Evolutionary conservation across 306 rosid genomes (phyloP).

Genomic region (Vachellia collinsii): DNA sequence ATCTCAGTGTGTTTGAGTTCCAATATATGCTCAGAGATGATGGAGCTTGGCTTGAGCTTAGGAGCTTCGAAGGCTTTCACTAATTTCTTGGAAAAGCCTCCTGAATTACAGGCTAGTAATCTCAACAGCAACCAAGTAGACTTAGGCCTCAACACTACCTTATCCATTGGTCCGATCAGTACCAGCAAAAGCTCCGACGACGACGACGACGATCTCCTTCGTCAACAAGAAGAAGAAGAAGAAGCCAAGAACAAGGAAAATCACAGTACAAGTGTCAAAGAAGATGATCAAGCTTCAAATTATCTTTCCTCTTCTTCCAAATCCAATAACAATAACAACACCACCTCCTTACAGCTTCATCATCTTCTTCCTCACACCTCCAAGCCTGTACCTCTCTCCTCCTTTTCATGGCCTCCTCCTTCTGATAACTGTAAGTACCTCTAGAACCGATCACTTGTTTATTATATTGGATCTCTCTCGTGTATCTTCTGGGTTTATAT

Average conservation of each 20-base stretch:
- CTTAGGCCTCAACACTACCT: conserved; percentile 67
- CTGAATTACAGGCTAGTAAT: neutral
- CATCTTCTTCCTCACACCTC: conserved; percentile 63
- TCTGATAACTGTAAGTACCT: conserved; percentile 40
- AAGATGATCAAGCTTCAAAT: neutral
- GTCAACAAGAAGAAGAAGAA: conserved; percentile 25
- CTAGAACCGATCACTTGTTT: no score
- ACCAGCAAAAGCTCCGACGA: neutral
- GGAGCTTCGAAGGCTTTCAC: conserved; percentile 68
- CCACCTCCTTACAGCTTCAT: conserved; percentile 61
- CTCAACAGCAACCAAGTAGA: conserved; percentile 35
- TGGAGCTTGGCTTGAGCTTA: conserved; percentile 88
- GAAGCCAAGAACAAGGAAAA: conserved; percentile 22
- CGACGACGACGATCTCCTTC: neutral
- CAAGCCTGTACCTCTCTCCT: conserved; percentile 34
- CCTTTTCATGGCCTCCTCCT: conserved; percentile 77
- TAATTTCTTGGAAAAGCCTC: neutral
- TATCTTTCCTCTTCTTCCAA: neutral
- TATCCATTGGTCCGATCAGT: conserved; percentile 52
- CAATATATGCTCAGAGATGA: conserved; percentile 53
- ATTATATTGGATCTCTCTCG: neutral
- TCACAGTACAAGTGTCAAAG: conserved; percentile 5
- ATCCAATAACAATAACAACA: conserved; percentile 35
- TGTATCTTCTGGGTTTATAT: neutral
- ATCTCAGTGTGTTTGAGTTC: neutral